phyloP scores from a whole-genome alignment of 768 basidiomycete genomes.

The Hericium rajendrae region DNA sequence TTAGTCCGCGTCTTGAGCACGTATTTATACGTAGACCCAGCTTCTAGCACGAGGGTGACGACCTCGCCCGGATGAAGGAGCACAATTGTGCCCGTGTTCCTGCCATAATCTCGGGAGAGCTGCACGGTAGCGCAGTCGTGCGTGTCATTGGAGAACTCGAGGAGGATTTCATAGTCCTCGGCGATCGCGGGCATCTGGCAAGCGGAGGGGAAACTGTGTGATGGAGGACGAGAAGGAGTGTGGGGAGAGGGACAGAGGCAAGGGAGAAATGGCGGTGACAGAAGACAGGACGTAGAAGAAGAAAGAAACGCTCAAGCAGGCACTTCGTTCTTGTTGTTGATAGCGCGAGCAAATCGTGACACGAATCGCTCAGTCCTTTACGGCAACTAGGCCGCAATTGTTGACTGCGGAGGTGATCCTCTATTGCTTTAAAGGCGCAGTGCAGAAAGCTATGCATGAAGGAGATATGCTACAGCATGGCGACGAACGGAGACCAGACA shows the following conservation, averaged over 20 bases:
- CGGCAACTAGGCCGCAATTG: no score
- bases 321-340: neutral
- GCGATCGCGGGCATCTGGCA: slow-evolving; percentile 48
- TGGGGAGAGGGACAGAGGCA: slow-evolving; percentile 3
- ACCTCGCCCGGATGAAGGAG: slow-evolving; percentile 54
- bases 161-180: slow-evolving; percentile 53
- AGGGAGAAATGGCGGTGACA: slow-evolving; percentile 4
- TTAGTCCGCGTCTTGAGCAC: slow-evolving; percentile 55
- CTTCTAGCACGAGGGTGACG: slow-evolving; percentile 58
- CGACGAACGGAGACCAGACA: slow-evolving; percentile 6
- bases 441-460: neutral
- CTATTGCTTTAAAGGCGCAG: no score
- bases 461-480: slow-evolving; percentile 6
- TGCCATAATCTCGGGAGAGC: slow-evolving; percentile 54
- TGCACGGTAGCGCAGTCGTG: slow-evolving; percentile 55
- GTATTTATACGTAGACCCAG: slow-evolving; percentile 60
- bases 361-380: no score
- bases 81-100: slow-evolving; percentile 41
- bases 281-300: slow-evolving; percentile 3
- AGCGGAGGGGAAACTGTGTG: neutral
- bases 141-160: slow-evolving; percentile 65
- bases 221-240: slow-evolving; percentile 33
- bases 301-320: neutral
- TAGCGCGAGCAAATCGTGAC: no score
- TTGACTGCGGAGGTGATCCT: no score